These are phyloP conservation scores for Gamsiella multidivaricata DNA, from an alignment of 192 early-diverging fungal species.

Conservation along the genomic window DNA sequence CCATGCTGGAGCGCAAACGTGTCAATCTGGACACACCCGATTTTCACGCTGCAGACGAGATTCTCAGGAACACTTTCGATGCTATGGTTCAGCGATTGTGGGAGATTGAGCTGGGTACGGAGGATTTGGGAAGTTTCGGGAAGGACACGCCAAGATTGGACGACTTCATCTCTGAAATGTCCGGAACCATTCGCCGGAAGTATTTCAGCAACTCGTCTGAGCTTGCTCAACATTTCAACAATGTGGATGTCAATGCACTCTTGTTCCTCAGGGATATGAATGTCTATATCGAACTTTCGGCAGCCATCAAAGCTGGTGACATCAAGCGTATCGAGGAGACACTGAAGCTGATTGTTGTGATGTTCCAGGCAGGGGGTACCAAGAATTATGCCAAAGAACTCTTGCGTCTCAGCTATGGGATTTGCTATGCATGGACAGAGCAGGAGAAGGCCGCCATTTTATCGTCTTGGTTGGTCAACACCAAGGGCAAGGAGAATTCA, in stretches of 20 bases:
- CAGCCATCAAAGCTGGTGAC: slow-evolving; percentile 22
- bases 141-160: too few relatives aligned
- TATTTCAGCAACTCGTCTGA: slow-evolving; percentile 1
- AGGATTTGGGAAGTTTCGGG: too few relatives aligned
- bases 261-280: slow-evolving; percentile 23
- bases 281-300: slow-evolving; percentile 16
- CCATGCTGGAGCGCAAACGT: slow-evolving; percentile 2
- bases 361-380: slow-evolving; percentile 13
- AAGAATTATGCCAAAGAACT: slow-evolving; percentile 26
- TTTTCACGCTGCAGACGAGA: slow-evolving; percentile 20
- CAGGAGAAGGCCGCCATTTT: slow-evolving; percentile 13
- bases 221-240: too few relatives aligned
- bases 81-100: slow-evolving; percentile 8
- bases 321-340: slow-evolving; percentile 16
- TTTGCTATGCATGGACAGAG: slow-evolving; percentile 5
- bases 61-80: slow-evolving; percentile 12
- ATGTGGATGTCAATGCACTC: background rate
- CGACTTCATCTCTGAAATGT: background rate
- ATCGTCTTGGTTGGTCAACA: slow-evolving; percentile 22
- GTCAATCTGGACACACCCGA: background rate
- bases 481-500: background rate
- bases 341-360: slow-evolving; percentile 9
- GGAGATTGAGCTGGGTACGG: background rate
- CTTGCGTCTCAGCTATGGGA: slow-evolving; percentile 12
- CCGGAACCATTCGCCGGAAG: background rate